phyloP scores from a whole-genome alignment of 257 asterid genomes.

The Perilla frutescens region DNA sequence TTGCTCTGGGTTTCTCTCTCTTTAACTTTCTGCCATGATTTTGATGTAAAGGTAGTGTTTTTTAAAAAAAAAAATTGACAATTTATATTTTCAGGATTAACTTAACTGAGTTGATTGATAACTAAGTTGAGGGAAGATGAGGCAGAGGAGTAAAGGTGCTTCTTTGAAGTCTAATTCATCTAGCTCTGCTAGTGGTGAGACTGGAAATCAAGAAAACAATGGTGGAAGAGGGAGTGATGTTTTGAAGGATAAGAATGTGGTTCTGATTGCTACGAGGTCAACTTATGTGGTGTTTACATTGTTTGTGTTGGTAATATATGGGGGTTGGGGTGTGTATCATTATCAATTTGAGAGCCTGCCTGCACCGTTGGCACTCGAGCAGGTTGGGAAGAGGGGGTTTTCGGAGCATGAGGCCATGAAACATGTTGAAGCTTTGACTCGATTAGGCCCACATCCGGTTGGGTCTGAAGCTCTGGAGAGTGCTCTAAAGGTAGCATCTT shows the following conservation, averaged over 20 bases:
- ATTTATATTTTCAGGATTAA: constrained; percentile 22
- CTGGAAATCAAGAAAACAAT: constrained; percentile 7
- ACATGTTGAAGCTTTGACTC: constrained; percentile 74
- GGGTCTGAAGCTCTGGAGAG: constrained; percentile 74
- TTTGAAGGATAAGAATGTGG: constrained; percentile 38
- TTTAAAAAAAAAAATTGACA: neutral
- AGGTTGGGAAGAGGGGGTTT: constrained; percentile 90
- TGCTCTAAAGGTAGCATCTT: constrained; percentile 71
- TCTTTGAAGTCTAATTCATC: constrained; percentile 46
- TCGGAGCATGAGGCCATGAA: constrained; percentile 86
- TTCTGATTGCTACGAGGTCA: constrained; percentile 70
- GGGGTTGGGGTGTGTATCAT: constrained; percentile 74
- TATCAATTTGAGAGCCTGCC: constrained; percentile 81
- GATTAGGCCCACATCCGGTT: constrained; percentile 89
- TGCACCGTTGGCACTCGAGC: constrained; percentile 56
- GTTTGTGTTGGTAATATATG: constrained; percentile 67
- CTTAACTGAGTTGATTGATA: constrained; percentile 22
- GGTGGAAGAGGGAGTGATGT: constrained; percentile 25
- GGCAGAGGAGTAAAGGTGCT: constrained; percentile 55
- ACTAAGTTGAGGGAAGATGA: constrained; percentile 51
- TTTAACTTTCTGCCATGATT: neutral
- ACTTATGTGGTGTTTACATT: constrained; percentile 60
- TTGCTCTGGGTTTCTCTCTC: constrained; percentile 7
- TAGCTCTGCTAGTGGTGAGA: constrained; percentile 22
- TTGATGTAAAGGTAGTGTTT: neutral